These are phyloP conservation scores for Gossypioides kirkii DNA, from an alignment of 345 rosid genomes.

Conservation along the genomic window DNA sequence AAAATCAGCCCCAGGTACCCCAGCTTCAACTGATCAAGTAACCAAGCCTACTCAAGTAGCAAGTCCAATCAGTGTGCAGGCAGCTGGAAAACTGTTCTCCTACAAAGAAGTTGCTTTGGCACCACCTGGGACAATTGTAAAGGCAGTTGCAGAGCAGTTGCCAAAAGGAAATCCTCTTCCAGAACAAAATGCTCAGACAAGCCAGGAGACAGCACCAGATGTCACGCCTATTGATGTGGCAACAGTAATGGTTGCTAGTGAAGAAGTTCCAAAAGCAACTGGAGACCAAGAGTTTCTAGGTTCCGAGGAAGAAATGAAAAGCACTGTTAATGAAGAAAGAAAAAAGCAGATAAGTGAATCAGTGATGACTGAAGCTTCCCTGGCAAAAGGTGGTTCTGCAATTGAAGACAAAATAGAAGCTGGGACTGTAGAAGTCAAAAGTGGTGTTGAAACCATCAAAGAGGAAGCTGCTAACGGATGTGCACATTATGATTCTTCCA, in stretches of 20 bases:
- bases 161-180: slow-evolving; percentile 39
- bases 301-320: slow-evolving; percentile 28
- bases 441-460: slow-evolving; percentile 24
- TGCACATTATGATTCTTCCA: slow-evolving; percentile 24
- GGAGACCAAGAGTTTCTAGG: slow-evolving; percentile 26
- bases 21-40: slow-evolving; percentile 49
- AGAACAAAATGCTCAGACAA: slow-evolving; percentile 29
- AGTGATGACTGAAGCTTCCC: slow-evolving; percentile 19
- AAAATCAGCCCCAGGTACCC: slow-evolving; percentile 50
- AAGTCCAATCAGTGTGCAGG: slow-evolving; percentile 56
- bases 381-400: slow-evolving; percentile 23
- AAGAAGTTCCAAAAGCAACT: slow-evolving; percentile 29
- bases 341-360: slow-evolving; percentile 26
- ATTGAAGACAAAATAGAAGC: slow-evolving; percentile 25
- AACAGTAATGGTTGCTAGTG: slow-evolving; percentile 23
- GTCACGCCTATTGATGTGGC: slow-evolving; percentile 23
- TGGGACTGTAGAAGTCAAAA: slow-evolving; percentile 21
- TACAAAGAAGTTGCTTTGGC: slow-evolving; percentile 99
- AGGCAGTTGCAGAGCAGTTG: slow-evolving; percentile 69
- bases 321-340: slow-evolving; percentile 24
- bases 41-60: slow-evolving; percentile 41
- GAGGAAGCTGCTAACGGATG: slow-evolving; percentile 25
- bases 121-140: slow-evolving; percentile 89
- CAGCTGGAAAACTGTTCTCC: slow-evolving; percentile 85
- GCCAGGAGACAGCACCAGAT: slow-evolving; percentile 31